Conservation (phyloP, 2,329 filamentous ascomycete species). For the Sporothrix phasma region DNA sequence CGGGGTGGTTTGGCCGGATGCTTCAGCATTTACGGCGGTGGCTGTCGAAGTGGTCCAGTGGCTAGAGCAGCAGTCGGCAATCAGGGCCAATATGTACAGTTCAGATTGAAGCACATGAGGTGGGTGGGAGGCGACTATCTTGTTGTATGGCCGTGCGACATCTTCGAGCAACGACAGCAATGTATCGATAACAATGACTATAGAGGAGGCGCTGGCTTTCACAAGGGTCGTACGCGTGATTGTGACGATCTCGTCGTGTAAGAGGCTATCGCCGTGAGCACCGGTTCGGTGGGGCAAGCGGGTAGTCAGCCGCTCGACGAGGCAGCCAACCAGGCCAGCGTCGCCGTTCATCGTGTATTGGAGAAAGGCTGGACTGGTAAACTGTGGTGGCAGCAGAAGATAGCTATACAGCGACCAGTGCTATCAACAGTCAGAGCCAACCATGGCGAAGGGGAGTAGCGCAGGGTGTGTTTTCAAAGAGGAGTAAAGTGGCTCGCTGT, state of each 20-base stretch:
- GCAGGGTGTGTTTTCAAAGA: neutral
- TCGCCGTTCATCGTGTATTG: slow-evolving; percentile 48
- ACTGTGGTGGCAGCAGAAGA: neutral
- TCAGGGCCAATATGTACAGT: slow-evolving; percentile 51
- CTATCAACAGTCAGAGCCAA: neutral
- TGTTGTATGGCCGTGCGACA: slow-evolving; percentile 42
- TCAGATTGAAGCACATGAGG: slow-evolving; percentile 54
- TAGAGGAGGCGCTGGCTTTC: slow-evolving; percentile 46
- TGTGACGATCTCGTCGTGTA: slow-evolving; percentile 50
- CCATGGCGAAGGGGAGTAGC: slow-evolving; percentile 9
- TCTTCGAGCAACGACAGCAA: slow-evolving; percentile 50
- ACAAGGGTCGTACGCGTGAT: slow-evolving; percentile 53
- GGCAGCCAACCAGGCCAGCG: slow-evolving; percentile 48
- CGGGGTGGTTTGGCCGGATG: slow-evolving; percentile 15
- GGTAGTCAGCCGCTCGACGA: slow-evolving; percentile 52
- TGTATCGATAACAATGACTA: slow-evolving; percentile 45
- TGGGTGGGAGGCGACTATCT: slow-evolving; percentile 42
- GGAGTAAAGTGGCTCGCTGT: neutral
- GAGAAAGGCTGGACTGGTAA: slow-evolving; percentile 5
- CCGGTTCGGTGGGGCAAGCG: slow-evolving; percentile 56
- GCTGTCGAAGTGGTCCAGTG: slow-evolving; percentile 40
- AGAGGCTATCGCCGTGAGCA: slow-evolving; percentile 44
- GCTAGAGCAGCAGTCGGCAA: slow-evolving; percentile 54
- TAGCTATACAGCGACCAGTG: neutral
- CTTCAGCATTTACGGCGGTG: slow-evolving; percentile 18